phyloP scores from a whole-genome alignment of 495 filamentous ascomycete genomes.

The Eremomyces bilateralis region DNA sequence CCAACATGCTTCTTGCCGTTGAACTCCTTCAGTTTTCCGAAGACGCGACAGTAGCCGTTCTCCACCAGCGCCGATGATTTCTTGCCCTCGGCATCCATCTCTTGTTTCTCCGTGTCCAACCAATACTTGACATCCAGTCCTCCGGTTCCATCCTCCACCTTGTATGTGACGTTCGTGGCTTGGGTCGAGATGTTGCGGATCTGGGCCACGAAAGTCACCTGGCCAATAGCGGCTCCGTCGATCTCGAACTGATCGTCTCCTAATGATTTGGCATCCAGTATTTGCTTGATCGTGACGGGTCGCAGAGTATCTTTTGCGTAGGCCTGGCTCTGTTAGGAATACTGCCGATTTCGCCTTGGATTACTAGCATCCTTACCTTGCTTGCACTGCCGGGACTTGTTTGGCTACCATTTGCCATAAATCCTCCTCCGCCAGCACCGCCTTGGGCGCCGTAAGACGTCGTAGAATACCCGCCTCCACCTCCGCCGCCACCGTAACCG shows the following conservation, averaged over 20 bases:
- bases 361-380: slow-evolving; percentile 20
- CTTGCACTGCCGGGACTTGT: slow-evolving; percentile 21
- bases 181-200: slow-evolving; percentile 71
- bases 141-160: slow-evolving; percentile 86
- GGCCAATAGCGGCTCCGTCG: slow-evolving; percentile 43
- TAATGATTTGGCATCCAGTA: slow-evolving; percentile 54
- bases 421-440: slow-evolving; percentile 42
- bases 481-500: too few species aligned
- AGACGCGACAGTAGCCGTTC: slow-evolving; percentile 63
- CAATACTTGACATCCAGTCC: slow-evolving; percentile 83
- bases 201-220: slow-evolving; percentile 70
- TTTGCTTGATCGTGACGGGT: slow-evolving; percentile 85
- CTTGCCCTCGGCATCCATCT: slow-evolving; percentile 9
- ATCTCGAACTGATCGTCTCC: slow-evolving; percentile 57
- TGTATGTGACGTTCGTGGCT: slow-evolving; percentile 78
- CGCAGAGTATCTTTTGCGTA: slow-evolving; percentile 54
- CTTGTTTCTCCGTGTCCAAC: slow-evolving; percentile 35
- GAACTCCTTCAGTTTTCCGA: slow-evolving; percentile 56
- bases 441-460: slow-evolving; percentile 38
- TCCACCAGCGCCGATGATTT: slow-evolving; percentile 26
- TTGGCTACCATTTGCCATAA: slow-evolving; percentile 36
- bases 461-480: too few species aligned
- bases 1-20: slow-evolving; percentile 58
- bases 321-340: slow-evolving; percentile 17
- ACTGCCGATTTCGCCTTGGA: too few species aligned